Conservation (phyloP, 768 basidiomycete genomes). For the Lentinus tigrinus region DNA sequence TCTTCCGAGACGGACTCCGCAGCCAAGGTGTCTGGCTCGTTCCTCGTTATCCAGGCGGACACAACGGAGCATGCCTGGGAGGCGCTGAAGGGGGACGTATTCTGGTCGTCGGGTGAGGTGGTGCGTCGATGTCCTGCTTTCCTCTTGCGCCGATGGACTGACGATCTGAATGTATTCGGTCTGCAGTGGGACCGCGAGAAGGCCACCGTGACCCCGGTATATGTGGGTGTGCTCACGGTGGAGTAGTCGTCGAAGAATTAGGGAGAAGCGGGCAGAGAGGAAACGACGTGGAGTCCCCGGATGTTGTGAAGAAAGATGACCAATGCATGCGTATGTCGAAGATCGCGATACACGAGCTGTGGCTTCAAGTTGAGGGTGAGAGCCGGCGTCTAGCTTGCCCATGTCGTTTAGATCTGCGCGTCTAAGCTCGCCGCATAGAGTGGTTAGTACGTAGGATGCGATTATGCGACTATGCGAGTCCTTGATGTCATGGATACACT, state of each 20-base stretch:
- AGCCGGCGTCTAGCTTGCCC: too few species aligned
- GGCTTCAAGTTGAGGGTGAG: too few species aligned
- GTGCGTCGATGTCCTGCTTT: not conserved
- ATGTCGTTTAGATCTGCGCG: too few species aligned
- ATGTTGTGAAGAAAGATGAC: too few species aligned
- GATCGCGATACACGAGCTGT: too few species aligned
- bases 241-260: slow-evolving; percentile 25
- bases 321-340: too few species aligned
- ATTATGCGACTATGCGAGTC: too few species aligned
- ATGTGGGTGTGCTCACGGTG: not conserved
- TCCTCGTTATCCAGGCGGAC: slow-evolving; percentile 1
- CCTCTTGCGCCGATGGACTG: not conserved
- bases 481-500: too few species aligned
- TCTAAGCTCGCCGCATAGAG: too few species aligned
- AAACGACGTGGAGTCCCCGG: too few species aligned
- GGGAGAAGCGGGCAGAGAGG: too few species aligned
- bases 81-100: slow-evolving; percentile 1
- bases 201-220: not conserved
- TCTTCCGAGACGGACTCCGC: slow-evolving; percentile 2
- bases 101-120: slow-evolving; percentile 8
- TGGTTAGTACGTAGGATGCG: too few species aligned
- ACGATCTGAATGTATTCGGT: not conserved
- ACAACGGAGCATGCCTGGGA: slow-evolving; percentile 1
- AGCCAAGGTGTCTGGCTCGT: not conserved
- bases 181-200: slow-evolving; percentile 9